Evolutionary conservation across 306 rosid genomes (phyloP).

Genomic region (Macrotyloma uniflorum): DNA sequence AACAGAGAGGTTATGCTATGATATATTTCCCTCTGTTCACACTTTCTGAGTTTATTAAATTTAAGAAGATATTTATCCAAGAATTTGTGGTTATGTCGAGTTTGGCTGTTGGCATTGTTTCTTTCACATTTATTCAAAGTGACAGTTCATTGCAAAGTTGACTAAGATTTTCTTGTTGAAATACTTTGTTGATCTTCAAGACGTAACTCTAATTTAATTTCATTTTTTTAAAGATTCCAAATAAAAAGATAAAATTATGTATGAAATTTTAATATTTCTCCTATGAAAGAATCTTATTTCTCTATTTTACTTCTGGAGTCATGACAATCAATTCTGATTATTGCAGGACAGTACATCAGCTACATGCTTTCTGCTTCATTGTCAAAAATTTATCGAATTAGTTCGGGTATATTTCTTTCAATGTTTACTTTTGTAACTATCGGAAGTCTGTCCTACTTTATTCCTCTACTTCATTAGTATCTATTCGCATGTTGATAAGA

Average conservation of each 20-base stretch:
- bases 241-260: constrained; percentile 3
- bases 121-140: constrained; percentile 4
- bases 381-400: constrained; percentile 92
- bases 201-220: not conserved
- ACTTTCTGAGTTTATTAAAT: constrained; percentile 2
- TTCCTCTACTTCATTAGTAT: constrained; percentile 3
- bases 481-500: not conserved
- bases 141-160: constrained; percentile 12
- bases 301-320: not conserved
- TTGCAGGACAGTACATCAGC: constrained; percentile 93
- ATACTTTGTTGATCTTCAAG: constrained; percentile 8
- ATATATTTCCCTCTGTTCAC: not conserved
- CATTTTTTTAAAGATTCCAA: not conserved
- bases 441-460: not conserved
- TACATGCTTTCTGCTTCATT: constrained; percentile 91
- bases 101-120: not conserved
- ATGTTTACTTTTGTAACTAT: constrained; percentile 26
- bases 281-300: constrained; percentile 16
- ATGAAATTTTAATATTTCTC: constrained; percentile 18
- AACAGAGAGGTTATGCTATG: not conserved
- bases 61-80: not conserved
- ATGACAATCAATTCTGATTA: constrained; percentile 39
- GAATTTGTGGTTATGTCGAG: constrained; percentile 16
- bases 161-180: constrained; percentile 16
- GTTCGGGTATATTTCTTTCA: constrained; percentile 77